Conservation (phyloP, 768 basidiomycete genomes). For the Lactarius vividus region DNA sequence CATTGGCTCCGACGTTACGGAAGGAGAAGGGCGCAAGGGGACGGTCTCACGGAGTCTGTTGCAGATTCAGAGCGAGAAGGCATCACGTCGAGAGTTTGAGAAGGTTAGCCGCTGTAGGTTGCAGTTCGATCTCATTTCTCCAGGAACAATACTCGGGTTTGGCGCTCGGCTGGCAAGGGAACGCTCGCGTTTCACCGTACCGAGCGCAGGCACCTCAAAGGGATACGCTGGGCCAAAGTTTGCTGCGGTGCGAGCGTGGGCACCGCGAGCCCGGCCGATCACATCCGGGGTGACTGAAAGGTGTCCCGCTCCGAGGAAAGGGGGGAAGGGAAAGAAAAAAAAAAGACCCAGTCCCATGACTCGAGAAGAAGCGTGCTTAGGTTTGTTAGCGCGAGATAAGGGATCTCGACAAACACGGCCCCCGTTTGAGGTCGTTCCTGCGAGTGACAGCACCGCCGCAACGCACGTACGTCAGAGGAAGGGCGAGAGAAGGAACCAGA, state of each 20-base stretch:
- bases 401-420: conserved; percentile 16
- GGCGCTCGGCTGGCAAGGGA: conserved; percentile 28
- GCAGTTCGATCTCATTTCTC: conserved; percentile 27
- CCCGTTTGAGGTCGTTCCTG: conserved; percentile 18
- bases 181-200: conserved; percentile 22
- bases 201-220: conserved; percentile 6
- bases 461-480: conserved; percentile 21
- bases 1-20: conserved; percentile 26
- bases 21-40: conserved; percentile 26
- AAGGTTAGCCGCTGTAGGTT: conserved; percentile 24
- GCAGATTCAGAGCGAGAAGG: conserved; percentile 11
- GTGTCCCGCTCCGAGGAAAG: conserved; percentile 9
- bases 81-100: conserved; percentile 22
- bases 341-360: conserved; percentile 6
- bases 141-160: conserved; percentile 22
- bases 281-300: conserved; percentile 4
- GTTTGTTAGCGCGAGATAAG: conserved; percentile 10
- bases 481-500: conserved; percentile 9
- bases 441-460: conserved; percentile 22
- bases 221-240: conserved; percentile 1
- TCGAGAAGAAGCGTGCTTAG: neutral
- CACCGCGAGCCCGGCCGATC: conserved; percentile 20
- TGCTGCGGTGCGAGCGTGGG: conserved; percentile 15
- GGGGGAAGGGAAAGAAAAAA: neutral
- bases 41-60: conserved; percentile 26